Conservation (phyloP, 202 grass and related monocot species). For the Tripidium arundinaceum region DNA sequence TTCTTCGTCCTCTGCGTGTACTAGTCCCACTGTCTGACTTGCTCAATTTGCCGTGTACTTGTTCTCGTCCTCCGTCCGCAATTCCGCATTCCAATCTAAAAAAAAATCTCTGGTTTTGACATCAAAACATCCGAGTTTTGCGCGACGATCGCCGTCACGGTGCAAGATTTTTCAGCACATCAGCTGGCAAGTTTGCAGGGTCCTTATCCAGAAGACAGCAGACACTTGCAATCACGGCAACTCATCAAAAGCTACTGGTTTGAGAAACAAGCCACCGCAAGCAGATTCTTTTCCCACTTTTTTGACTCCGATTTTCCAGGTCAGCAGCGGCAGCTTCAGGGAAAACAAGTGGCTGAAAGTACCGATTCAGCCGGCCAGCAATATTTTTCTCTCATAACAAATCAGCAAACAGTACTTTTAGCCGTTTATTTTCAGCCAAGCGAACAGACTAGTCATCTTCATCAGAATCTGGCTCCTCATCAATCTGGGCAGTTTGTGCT, state of each 20-base stretch:
- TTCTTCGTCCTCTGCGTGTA: not conserved
- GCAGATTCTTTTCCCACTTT: not conserved
- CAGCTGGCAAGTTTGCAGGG: not conserved
- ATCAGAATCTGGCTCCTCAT: conserved; percentile 43
- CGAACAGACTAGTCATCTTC: too few species aligned
- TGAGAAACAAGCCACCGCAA: not conserved
- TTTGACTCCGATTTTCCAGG: not conserved
- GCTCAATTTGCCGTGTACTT: not conserved
- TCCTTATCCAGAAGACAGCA: not conserved
- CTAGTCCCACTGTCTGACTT: not conserved
- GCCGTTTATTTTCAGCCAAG: too few species aligned
- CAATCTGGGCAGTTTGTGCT: too few species aligned
- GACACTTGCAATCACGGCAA: conserved; percentile 1
- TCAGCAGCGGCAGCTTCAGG: not conserved
- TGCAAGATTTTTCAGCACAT: not conserved
- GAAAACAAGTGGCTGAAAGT: too few species aligned
- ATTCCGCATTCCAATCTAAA: not conserved
- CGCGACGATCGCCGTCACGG: not conserved
- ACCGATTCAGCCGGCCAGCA: too few species aligned
- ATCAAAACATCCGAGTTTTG: not conserved
- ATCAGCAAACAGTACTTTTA: too few species aligned
- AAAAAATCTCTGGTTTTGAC: not conserved
- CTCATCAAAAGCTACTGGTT: not conserved
- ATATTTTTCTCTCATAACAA: too few species aligned
- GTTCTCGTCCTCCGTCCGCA: not conserved